These are phyloP conservation scores for Phytophthora colocasiae DNA, from an alignment of 352 stramenopile species.

Conservation along the genomic window DNA sequence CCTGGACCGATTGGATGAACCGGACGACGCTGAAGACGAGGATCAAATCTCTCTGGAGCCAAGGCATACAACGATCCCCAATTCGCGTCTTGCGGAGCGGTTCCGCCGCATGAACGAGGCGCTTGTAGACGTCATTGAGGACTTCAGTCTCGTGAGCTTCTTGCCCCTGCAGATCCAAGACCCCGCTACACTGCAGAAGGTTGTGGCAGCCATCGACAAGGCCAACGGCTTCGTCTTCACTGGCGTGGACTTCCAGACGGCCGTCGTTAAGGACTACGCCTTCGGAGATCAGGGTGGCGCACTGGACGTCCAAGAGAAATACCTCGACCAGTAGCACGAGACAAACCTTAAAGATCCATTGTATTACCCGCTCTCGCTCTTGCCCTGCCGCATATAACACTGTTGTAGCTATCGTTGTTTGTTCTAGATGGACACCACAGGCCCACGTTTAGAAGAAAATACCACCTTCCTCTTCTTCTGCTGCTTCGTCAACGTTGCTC, in stretches of 20 bases:
- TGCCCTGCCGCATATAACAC: constrained; percentile 16
- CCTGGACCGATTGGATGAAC: constrained; percentile 80
- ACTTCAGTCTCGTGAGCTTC: constrained; percentile 90
- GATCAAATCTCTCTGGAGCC: constrained; percentile 46
- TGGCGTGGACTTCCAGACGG: constrained; percentile 79
- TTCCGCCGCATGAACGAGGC: constrained; percentile 88
- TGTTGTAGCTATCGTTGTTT: constrained; percentile 27
- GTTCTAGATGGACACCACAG: constrained; percentile 16
- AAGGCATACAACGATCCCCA: constrained; percentile 27
- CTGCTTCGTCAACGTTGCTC: constrained; percentile 86
- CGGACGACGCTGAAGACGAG: constrained; percentile 57
- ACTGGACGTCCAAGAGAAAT: constrained; percentile 75
- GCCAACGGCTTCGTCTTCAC: constrained; percentile 86
- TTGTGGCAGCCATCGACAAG: constrained; percentile 85
- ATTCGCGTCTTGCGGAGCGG: constrained; percentile 46
- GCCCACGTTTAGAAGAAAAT: constrained; percentile 83
- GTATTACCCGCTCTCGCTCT: constrained; percentile 36
- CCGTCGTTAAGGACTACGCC: constrained; percentile 74
- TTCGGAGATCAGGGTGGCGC: constrained; percentile 63
- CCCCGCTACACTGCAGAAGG: constrained; percentile 61
- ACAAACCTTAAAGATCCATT: constrained; percentile 40
- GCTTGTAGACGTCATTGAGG: constrained; percentile 87
- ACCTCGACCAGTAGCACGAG: constrained; percentile 50
- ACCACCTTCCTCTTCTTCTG: constrained; percentile 76
- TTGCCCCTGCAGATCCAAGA: constrained; percentile 84